Percentiles rank a stretch among this genome's conserved stretches.
These are phyloP conservation scores for Talaromyces rugulosus DNA, from an alignment of 2,329 filamentous ascomycete species.

Conservation along the genomic window DNA sequence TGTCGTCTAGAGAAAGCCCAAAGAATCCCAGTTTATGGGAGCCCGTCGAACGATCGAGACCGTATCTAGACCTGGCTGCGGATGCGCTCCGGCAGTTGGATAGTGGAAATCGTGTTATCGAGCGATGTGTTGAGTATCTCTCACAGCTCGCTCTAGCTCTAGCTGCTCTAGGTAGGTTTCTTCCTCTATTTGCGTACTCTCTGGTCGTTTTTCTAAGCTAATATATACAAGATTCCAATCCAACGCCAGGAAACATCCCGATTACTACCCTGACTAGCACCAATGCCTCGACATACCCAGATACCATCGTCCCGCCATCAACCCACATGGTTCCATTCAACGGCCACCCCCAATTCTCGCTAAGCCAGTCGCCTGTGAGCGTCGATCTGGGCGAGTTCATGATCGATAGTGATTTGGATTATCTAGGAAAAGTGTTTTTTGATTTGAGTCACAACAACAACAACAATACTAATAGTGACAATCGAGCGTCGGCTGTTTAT, in stretches of 20 bases:
- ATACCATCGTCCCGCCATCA: background rate
- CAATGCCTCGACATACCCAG: background rate
- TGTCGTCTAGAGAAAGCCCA: slow-evolving; percentile 13
- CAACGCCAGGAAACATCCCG: background rate
- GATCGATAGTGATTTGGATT: slow-evolving; percentile 8
- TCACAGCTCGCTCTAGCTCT: slow-evolving; percentile 1
- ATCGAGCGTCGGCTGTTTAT: background rate
- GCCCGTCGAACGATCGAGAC: slow-evolving; percentile 11
- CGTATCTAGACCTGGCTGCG: slow-evolving; percentile 19
- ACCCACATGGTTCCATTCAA: background rate
- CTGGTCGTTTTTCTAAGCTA: background rate
- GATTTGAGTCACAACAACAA: slow-evolving; percentile 1
- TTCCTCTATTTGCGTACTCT: too few species aligned
- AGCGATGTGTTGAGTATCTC: background rate
- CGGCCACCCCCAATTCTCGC: background rate
- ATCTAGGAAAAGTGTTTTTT: slow-evolving; percentile 3
- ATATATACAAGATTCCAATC: background rate
- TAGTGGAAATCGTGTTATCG: background rate
- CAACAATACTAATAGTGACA: background rate
- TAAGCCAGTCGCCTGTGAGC: slow-evolving; percentile 5
- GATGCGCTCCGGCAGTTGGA: background rate
- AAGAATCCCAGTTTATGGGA: slow-evolving; percentile 9
- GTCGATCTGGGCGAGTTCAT: slow-evolving; percentile 11
- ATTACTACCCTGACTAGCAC: background rate
- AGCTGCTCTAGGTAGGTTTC: slow-evolving; percentile 10